Evolutionary conservation across 164 flowering plant genomes (phyloP), one percentile per base, ranked within the genome.

Genomic region (Dillenia turbinata): DNA sequence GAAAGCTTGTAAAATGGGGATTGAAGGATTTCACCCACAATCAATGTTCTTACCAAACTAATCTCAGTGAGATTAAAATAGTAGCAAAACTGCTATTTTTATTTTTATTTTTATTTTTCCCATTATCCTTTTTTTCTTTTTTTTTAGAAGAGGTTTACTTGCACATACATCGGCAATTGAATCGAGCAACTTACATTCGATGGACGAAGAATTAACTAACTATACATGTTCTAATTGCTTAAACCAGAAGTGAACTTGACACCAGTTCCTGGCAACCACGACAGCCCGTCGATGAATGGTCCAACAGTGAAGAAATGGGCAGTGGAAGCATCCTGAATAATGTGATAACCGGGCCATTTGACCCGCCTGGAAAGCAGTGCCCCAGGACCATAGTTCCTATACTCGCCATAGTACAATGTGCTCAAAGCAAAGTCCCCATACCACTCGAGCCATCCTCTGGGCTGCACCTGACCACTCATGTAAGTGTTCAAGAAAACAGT

Each of bases 361-460:
- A 93, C 88, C 57, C 98, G 78, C 0, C 83, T 82, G 0, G 81
- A 44, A 4, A 85, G 47, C 1, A 72, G 54, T 0, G 92, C 78
- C 4, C 98, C 97, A 0, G 96, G 96, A 5, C 97, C 98, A 67
- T 82, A 78, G 62, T 89, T 90, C 76, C 57, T 80, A 26, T 87
- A 93, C 78, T 93, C 98, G 2, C 91, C 98, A 63, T 87, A 90
- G 75, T 85, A 90, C 63, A 89, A 71, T 0, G 92, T 85, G 71
- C 59, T 64, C 57, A 89, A 52, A 0, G 87, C 97, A 61, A 87
- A 87, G 65, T 82, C 62, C 9, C 89, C 97, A 45, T 66, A 76
- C 98, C 98, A 90, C 69, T 86, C 95, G 1, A 90, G 86, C 98
- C 98, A 90, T 2, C 98, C 98, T 53, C 83, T 73, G 5, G 98